Evolutionary conservation across 768 basidiomycete genomes (phyloP).

Genomic region (Boletus subparvulus): DNA sequence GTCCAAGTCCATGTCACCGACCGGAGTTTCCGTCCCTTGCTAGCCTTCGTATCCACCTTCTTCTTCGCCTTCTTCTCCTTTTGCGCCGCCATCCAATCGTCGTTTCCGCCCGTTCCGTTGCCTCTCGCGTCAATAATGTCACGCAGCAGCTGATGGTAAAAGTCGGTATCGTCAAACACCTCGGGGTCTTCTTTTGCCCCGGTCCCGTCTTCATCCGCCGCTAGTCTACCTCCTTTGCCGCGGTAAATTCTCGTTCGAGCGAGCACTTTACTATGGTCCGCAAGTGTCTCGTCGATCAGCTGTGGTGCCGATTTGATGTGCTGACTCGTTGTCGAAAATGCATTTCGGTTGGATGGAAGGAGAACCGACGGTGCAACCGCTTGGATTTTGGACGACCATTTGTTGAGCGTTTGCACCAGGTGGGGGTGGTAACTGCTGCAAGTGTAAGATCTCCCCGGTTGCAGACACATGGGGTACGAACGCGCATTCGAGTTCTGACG

Average conservation of each 20-base stretch:
- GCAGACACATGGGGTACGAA: slow-evolving; percentile 34
- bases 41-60: slow-evolving; percentile 93
- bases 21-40: slow-evolving; percentile 93
- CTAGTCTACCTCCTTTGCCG: slow-evolving; percentile 47
- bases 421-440: slow-evolving; percentile 59
- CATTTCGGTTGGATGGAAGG: slow-evolving; percentile 64
- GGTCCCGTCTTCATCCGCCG: slow-evolving; percentile 34
- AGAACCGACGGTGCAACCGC: slow-evolving; percentile 83
- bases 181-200: slow-evolving; percentile 42
- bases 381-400: slow-evolving; percentile 97
- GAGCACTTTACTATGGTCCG: slow-evolving; percentile 57
- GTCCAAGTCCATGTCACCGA: slow-evolving; percentile 33
- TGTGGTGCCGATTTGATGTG: slow-evolving; percentile 65
- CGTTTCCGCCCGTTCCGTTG: slow-evolving; percentile 43
- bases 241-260: slow-evolving; percentile 61
- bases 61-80: slow-evolving; percentile 74
- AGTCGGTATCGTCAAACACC: slow-evolving; percentile 86
- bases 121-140: slow-evolving; percentile 80
- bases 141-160: slow-evolving; percentile 88
- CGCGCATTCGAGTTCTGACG: slow-evolving; percentile 50
- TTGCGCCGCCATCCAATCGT: slow-evolving; percentile 65
- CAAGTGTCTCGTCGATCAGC: slow-evolving; percentile 73
- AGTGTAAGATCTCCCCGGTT: slow-evolving; percentile 4
- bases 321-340: slow-evolving; percentile 62
- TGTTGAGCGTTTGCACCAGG: slow-evolving; percentile 74